Evolutionary conservation across 371 early-diverging fungal species (phyloP), one percentile per base, ranked within the genome.

Genomic region (Rhizomucor miehei): DNA sequence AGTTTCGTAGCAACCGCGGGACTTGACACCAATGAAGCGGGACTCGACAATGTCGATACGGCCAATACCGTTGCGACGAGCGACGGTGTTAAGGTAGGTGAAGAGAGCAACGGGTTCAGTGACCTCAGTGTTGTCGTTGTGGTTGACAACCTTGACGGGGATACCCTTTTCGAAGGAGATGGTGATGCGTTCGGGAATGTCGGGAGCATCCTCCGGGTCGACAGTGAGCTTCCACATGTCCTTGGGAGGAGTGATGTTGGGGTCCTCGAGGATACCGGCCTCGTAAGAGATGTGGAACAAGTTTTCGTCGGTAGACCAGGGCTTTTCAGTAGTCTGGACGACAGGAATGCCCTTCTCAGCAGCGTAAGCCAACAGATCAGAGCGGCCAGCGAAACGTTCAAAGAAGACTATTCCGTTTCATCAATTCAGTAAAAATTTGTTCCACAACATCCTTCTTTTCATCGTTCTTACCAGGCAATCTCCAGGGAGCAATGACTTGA

Each of bases 271-370:
- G 57, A 96, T 93, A 69, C 96, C 97, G 58, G 96, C 98, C 77
- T 97, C 98, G 64, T 91, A 96, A 29, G 93, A 93, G 75, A 95
- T 97, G 77, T 97, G 98, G 89, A 89, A 97, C 69, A 98, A 71
- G 85, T 97, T 98, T 79, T 96, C 98, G 74, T 98, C 98, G n/a
- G 95, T 96, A 12, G 93, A 93, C 96, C 96, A 98, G 41, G 98
- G 97, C 85, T 96, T 95, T 70, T 92, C 87, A 35, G 88, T 84
- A 17, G 98, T 97, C 79, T 98, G 98, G 51, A 87, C 81, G 23
- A 98, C 98, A 9, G 95, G 97, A 58, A 98, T 92, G 61, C 78
- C 79, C 89, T 92, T 94, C 60, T 89, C 78, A 8, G 84, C 88
- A 29, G 98, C 98, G 60, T 89, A 98, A 54, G 84, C 95, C 52